Evolutionary conservation across 768 basidiomycete genomes (phyloP).

Genomic region (Suillus ampliporus): DNA sequence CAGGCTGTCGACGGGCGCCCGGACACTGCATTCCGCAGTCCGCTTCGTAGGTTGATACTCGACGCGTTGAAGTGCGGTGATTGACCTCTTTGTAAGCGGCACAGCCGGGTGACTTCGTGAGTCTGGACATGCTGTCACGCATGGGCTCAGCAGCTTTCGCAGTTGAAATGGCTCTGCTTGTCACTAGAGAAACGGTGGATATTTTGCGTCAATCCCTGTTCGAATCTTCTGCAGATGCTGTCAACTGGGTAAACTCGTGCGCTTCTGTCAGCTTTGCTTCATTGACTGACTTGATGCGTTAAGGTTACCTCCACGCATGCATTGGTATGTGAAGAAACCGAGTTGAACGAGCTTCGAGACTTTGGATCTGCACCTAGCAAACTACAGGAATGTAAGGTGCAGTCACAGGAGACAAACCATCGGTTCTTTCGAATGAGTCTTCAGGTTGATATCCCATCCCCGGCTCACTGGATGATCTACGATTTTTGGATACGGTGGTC

Average conservation of each 20-base stretch:
- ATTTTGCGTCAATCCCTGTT: constrained; percentile 35
- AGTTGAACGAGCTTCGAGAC: neutral
- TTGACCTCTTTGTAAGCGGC: constrained; percentile 25
- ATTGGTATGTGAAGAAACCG: neutral
- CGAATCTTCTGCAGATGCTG: constrained; percentile 37
- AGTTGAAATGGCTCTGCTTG: constrained; percentile 43
- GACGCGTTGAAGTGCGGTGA: constrained; percentile 16
- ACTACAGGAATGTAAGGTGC: constrained; percentile 32
- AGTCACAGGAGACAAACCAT: constrained; percentile 22
- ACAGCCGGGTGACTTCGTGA: constrained; percentile 43
- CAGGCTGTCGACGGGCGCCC: constrained; percentile 60
- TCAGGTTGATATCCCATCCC: constrained; percentile 23
- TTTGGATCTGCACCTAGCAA: neutral
- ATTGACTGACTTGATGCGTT: neutral
- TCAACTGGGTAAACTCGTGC: constrained; percentile 36
- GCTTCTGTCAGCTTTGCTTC: neutral
- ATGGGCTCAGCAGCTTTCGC: constrained; percentile 25
- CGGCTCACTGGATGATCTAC: constrained; percentile 42
- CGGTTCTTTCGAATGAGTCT: constrained; percentile 39
- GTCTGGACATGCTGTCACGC: constrained; percentile 42
- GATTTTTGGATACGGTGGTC: constrained; percentile 46
- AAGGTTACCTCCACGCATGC: neutral
- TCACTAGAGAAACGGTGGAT: constrained; percentile 38
- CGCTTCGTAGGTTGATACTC: constrained; percentile 43
- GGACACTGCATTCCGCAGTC: constrained; percentile 56